phyloP scores from a whole-genome alignment of 306 rosid species.

The Quercus gilva region DNA sequence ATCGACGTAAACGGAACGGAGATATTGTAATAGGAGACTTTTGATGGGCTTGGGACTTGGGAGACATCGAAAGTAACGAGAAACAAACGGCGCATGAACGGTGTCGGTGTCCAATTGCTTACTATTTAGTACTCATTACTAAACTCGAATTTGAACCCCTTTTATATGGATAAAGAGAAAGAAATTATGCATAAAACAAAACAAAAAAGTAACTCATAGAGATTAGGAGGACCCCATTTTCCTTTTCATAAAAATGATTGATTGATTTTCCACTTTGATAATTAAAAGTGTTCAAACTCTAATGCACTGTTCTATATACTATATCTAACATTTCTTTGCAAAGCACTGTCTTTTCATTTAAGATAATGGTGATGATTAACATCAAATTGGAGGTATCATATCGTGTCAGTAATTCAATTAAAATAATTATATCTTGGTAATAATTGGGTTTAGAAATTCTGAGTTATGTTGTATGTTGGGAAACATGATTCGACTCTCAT shows the following conservation, averaged over 20 bases:
- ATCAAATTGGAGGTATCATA: no score
- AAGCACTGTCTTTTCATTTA: no score
- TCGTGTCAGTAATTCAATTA: no score
- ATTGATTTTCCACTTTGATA: background rate
- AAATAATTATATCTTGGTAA: no score
- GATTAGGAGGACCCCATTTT: background rate
- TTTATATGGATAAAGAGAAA: background rate
- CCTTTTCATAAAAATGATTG: background rate
- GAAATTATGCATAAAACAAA: background rate
- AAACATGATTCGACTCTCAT: accelerated
- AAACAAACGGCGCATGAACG: slow-evolving; percentile 41
- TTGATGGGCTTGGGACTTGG: no score
- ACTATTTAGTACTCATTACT: background rate
- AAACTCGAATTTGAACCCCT: background rate
- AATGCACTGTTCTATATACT: background rate
- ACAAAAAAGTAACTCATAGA: background rate
- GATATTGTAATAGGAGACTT: background rate
- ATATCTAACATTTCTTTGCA: no score
- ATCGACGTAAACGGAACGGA: slow-evolving; percentile 66
- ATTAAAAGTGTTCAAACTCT: background rate
- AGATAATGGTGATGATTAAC: no score
- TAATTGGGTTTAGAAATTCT: no score
- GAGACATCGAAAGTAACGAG: background rate
- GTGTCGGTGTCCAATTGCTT: slow-evolving; percentile 26
- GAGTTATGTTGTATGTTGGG: no score